Base-by-base conservation (phyloP, 176 grass and related monocot species). In the Triticum turgidum region DNA sequence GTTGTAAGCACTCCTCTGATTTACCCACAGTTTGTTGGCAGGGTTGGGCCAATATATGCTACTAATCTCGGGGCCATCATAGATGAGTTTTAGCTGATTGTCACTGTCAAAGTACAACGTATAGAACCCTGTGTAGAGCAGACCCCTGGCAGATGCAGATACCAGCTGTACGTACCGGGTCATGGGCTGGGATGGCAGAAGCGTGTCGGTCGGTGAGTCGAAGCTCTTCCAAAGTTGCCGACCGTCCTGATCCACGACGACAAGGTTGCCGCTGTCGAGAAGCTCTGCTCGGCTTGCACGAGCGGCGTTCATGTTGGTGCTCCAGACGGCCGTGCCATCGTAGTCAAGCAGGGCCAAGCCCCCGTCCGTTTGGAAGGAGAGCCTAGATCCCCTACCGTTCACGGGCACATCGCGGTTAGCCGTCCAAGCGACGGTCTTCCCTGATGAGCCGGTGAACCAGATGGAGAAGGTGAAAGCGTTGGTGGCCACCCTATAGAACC, bases 401-500 rank as follows among this genome's bases (percentile, higher is more conserved):
- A 96, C 91, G 0, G 79, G 85, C 10, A 39, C 84, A 4, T 92
- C 87, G 5, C 85, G 91, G 68, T 96, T 96, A 1, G 94, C 94
- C 1, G 86, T 88, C 91, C 94, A 92, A 5, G 80, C 49, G 14
- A 87, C 37, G 3, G 87, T 90, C 21, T 86, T 74, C 9, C 17
- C 44, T 0, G 84, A 11, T 0, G 89, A 62, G 29, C 11, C 12
- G 66, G 45, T 52, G 82, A 85, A 90, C 89, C 87, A 92, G 67
- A 97, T 79, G 51, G 91, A 90, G 71, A 94, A 92, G 86, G 85
- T 81, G 84, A 88, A 94, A 18, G 88, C 83, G 20, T 94, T 92
- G 21, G 52, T 77, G 49, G 86, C 90, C 30, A 94, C 86, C 81
- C 73, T 77, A 52, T 97, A 90, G 86, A 94, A 97, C 34, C 94